Percentiles rank a stretch among this genome's conserved stretches.
phyloP scores from a whole-genome alignment of 2,329 filamentous ascomycete species.

The Colletotrichum sidae region DNA sequence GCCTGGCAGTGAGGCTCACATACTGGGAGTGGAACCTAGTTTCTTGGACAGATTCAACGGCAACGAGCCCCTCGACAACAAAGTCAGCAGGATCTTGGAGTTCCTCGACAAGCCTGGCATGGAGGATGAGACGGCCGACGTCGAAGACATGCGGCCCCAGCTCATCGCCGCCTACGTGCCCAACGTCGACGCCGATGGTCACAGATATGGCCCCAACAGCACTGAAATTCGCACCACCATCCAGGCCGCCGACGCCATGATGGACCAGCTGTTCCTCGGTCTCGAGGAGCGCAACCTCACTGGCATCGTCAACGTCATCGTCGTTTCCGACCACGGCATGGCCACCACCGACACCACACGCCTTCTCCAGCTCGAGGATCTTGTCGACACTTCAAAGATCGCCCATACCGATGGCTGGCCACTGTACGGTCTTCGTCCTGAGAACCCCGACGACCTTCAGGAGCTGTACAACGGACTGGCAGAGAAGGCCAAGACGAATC shows the following conservation, averaged over 20 bases:
- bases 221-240: conserved; percentile 89
- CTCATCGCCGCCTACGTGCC: conserved; percentile 96
- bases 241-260: conserved; percentile 81
- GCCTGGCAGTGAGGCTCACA: conserved; percentile 93
- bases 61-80: conserved; percentile 77
- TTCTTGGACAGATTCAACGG: conserved; percentile 89
- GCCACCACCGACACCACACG: conserved; percentile 86
- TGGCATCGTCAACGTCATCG: conserved; percentile 88
- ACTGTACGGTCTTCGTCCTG: conserved; percentile 86
- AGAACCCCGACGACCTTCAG: conserved; percentile 73
- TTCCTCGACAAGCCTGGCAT: conserved; percentile 85
- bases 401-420: conserved; percentile 95
- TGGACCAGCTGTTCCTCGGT: conserved; percentile 80
- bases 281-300: conserved; percentile 87
- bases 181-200: conserved; percentile 88
- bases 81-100: conserved; percentile 83
- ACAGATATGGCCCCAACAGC: conserved; percentile 92
- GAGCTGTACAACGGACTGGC: conserved; percentile 73
- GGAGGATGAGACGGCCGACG: conserved; percentile 64
- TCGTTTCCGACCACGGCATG: conserved; percentile 99
- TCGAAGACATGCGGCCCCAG: conserved; percentile 77
- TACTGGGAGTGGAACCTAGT: conserved; percentile 78
- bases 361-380: conserved; percentile 88
- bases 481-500: conserved; percentile 68
- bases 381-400: conserved; percentile 82